These are phyloP conservation scores for Syncephalastrum racemosum DNA, from an alignment of 371 early-diverging fungal species.

Conservation along the genomic window DNA sequence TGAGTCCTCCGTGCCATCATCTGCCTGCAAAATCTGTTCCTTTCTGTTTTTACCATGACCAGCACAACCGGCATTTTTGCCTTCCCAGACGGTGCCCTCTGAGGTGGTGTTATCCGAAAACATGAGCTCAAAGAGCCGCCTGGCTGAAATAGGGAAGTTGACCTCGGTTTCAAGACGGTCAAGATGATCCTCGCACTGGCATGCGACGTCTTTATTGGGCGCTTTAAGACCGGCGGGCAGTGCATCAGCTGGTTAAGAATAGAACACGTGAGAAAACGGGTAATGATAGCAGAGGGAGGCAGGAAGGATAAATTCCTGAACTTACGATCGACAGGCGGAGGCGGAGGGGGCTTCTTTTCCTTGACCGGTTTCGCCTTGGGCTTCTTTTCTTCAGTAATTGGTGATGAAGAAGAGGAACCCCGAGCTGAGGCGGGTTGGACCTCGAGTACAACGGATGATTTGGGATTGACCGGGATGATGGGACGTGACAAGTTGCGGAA, in stretches of 20 bases:
- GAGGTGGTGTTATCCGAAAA: constrained; percentile 43
- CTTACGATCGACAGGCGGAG: constrained; percentile 28
- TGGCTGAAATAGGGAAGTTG: constrained; percentile 61
- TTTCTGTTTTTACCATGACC: constrained; percentile 54
- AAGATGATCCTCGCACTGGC: constrained; percentile 71
- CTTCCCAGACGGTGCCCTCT: constrained; percentile 52
- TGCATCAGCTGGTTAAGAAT: constrained; percentile 18
- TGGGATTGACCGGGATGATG: too few species aligned
- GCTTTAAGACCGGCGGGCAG: constrained; percentile 33
- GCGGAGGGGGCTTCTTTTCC: constrained; percentile 1
- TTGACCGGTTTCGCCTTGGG: background rate
- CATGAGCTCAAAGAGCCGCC: constrained; percentile 58
- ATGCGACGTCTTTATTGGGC: constrained; percentile 49
- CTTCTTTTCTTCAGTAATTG: background rate
- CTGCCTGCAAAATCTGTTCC: background rate
- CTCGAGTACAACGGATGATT: too few species aligned
- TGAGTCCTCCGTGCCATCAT: background rate
- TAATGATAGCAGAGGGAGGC: background rate
- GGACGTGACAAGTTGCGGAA: constrained; percentile 3
- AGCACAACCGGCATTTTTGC: constrained; percentile 45
- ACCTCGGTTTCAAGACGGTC: constrained; percentile 62
- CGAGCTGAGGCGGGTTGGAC: too few species aligned
- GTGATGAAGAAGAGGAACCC: too few species aligned
- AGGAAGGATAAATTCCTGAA: too few species aligned
- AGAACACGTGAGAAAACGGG: background rate